These are phyloP conservation scores for Solanum bukasovii DNA, from an alignment of 257 asterid genomes.

Conservation along the genomic window DNA sequence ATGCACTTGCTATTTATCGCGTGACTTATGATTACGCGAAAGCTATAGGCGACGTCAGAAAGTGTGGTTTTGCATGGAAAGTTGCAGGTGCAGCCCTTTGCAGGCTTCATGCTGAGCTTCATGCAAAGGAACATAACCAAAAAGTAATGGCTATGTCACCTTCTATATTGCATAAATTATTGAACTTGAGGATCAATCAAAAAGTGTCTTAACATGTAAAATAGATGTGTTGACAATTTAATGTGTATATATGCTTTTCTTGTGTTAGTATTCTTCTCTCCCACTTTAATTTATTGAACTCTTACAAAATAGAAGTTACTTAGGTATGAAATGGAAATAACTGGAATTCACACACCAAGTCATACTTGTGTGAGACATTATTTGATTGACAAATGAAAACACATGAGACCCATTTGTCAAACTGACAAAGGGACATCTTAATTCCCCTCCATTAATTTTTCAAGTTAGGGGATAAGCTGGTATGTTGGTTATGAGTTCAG, in stretches of 20 bases:
- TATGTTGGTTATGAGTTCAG: too few relatives aligned
- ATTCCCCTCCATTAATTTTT: too few relatives aligned
- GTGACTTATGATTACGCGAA: slow-evolving; percentile 36
- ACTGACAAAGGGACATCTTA: too few relatives aligned
- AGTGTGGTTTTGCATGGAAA: slow-evolving; percentile 67
- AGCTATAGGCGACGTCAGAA: background rate
- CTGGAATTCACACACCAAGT: too few relatives aligned
- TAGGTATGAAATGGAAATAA: too few relatives aligned
- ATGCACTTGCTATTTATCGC: slow-evolving; percentile 58
- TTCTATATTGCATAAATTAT: slow-evolving; percentile 37
- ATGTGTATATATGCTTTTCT: background rate
- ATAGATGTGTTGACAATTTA: background rate
- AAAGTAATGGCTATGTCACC: slow-evolving; percentile 29
- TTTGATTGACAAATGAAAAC: too few relatives aligned
- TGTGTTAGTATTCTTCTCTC: background rate
- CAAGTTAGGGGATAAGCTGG: too few relatives aligned
- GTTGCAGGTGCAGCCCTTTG: slow-evolving; percentile 67
- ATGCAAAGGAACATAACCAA: slow-evolving; percentile 18
- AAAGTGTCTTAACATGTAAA: background rate
- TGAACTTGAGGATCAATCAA: slow-evolving; percentile 4
- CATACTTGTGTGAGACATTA: too few relatives aligned
- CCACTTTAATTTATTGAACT: background rate
- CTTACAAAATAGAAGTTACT: background rate
- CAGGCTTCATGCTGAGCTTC: slow-evolving; percentile 20
- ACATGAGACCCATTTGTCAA: too few relatives aligned